Base-by-base conservation (phyloP, 805 yeast species). In the Candida stauntonica region DNA sequence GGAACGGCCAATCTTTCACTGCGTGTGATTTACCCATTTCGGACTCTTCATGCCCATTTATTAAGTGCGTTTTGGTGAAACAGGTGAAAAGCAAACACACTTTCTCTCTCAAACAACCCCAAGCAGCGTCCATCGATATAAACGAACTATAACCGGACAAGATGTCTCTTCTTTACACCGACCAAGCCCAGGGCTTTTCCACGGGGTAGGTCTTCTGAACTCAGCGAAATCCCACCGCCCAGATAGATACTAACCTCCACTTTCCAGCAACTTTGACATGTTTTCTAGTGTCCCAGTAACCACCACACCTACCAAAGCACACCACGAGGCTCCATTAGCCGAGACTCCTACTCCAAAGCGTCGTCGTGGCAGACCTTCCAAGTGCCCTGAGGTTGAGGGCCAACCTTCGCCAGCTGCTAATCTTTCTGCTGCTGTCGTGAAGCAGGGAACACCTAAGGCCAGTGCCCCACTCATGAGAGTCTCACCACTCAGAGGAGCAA, bases 331-430 rank as follows among this genome's bases (percentile, higher is more conserved):
- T 8, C 24, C 36, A n/a, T 18, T 15, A 33, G 2, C 19, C 29
- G 28, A 33, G 4, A 42, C 54, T 11, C 55, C 57, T 8, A 44
- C 56, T 2, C 50, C 54, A 16, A 55, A 51, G 33, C 55, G 58
- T 14, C 56, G 57, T 29, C 55, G 58, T 43, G 60, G 60, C 7
- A 54, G 60, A 47, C 57, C 57, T 15, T 41, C 58, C 9, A 54
- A 46, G 36, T 35, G 44, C 15, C 29, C 35, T 13, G 32, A 40
- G 17, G 16, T 23, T 5, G 29, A 31, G 2, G 39, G 37, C 9
- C 39, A 36, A 8, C 42, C 47, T 4, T 44, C 50, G 19, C 52
- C 53, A 16, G 58, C 60, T 27, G 58, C 55, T 9, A 38, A 38
- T 36, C 33, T 47, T 7, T 55, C 60, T 0, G 60, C 60, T 4